Evolutionary conservation across 176 grass and related monocot species (phyloP).

Genomic region (Triticum monococcum): DNA sequence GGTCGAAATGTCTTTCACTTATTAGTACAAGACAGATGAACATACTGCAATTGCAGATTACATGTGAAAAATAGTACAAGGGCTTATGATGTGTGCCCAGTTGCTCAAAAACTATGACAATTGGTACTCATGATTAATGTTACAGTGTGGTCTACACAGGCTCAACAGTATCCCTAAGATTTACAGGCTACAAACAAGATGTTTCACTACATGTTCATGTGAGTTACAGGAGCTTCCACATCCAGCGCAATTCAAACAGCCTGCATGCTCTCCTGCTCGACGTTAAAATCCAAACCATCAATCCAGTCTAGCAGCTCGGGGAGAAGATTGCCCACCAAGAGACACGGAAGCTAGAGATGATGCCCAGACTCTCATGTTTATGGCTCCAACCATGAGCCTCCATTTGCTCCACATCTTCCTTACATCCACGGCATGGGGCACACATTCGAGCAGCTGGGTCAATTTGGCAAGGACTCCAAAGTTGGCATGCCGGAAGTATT

Average conservation of each 20-base stretch:
- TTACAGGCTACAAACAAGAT: constrained; percentile 59
- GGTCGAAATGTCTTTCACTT: not conserved
- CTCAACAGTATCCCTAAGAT: constrained; percentile 48
- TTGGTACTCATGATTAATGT: constrained; percentile 19
- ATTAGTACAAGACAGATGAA: not conserved
- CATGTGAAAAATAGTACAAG: constrained; percentile 14
- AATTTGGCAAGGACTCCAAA: constrained; percentile 57
- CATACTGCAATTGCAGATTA: not conserved
- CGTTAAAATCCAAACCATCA: constrained; percentile 20
- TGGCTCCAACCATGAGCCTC: constrained; percentile 52
- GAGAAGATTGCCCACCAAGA: constrained; percentile 48
- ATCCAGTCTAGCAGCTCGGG: constrained; percentile 36
- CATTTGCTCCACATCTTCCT: constrained; percentile 77
- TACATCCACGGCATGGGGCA: constrained; percentile 60
- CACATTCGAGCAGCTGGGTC: constrained; percentile 63
- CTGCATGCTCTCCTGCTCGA: not conserved
- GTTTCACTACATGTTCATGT: constrained; percentile 42
- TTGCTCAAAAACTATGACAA: constrained; percentile 27
- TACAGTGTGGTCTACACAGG: constrained; percentile 51
- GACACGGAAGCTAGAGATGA: constrained; percentile 64
- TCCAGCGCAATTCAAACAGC: constrained; percentile 24
- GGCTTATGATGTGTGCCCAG: constrained; percentile 11
- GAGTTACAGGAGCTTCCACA: constrained; percentile 41
- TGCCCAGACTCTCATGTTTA: constrained; percentile 56
- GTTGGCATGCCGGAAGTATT: constrained; percentile 54